A percentile compares a stretch with the other conserved stretches of the same genome.
These are phyloP conservation scores for Zea luxurians DNA, from an alignment of 176 grass and related monocot genomes.

Conservation along the genomic window DNA sequence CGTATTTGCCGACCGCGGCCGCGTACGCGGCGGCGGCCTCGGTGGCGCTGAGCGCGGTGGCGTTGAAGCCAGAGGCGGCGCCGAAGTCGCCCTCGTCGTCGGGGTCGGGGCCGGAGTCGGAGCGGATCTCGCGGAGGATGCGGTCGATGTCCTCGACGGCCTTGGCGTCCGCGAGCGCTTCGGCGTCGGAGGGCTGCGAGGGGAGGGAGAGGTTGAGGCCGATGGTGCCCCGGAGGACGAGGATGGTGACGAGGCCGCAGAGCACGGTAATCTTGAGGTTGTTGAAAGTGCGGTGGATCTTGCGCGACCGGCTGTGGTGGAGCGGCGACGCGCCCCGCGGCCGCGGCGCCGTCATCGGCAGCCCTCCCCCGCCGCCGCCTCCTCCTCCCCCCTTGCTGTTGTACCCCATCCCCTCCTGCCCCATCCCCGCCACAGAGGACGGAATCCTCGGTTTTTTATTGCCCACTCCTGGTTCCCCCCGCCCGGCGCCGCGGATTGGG, in stretches of 20 bases:
- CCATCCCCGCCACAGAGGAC: slow-evolving; percentile 36
- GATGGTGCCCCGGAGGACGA: slow-evolving; percentile 78
- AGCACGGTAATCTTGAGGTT: slow-evolving; percentile 92
- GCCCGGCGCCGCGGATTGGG: slow-evolving; percentile 22
- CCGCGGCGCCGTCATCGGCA: slow-evolving; percentile 57
- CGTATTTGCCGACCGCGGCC: slow-evolving; percentile 38
- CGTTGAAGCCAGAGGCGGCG: slow-evolving; percentile 27
- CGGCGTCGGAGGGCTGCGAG: slow-evolving; percentile 49
- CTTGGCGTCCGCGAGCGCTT: slow-evolving; percentile 47
- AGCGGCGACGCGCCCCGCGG: slow-evolving; percentile 54
- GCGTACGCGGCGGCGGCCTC: slow-evolving; percentile 31
- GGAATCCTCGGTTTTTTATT: slow-evolving; percentile 31
- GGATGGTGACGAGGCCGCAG: slow-evolving; percentile 89
- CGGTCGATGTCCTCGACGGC: slow-evolving; percentile 93
- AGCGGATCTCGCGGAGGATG: slow-evolving; percentile 89
- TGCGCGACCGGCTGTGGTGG: slow-evolving; percentile 48
- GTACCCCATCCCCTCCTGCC: slow-evolving; percentile 54
- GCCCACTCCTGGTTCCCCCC: background rate
- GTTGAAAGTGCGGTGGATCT: slow-evolving; percentile 89
- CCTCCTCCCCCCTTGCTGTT: slow-evolving; percentile 27
- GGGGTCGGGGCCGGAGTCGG: slow-evolving; percentile 61
- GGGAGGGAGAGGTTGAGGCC: slow-evolving; percentile 63
- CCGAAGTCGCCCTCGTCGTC: slow-evolving; percentile 13
- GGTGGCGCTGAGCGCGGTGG: slow-evolving; percentile 36
- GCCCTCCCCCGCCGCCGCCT: slow-evolving; percentile 10